These are phyloP conservation scores for Capronia americana DNA, from an alignment of 2,329 filamentous ascomycete species.

Conservation along the genomic window DNA sequence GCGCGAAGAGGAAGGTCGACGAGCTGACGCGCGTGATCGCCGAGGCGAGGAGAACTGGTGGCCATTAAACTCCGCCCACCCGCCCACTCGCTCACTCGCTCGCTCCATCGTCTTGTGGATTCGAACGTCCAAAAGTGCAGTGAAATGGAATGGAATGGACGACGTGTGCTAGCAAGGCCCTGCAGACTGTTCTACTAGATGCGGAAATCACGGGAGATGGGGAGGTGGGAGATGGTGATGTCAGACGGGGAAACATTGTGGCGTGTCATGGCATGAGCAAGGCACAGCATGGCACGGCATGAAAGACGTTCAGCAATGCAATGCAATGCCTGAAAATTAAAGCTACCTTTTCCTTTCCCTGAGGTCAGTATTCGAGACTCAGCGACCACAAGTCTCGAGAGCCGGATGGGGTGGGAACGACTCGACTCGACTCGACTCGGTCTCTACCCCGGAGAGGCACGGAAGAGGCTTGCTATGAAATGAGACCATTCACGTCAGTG, in stretches of 20 bases:
- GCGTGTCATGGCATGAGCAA: background rate
- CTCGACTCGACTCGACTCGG: background rate
- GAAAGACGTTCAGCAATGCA: background rate
- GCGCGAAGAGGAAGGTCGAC: slow-evolving; percentile 99
- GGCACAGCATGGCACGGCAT: background rate
- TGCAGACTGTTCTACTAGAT: slow-evolving; percentile 1
- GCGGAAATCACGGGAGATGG: background rate
- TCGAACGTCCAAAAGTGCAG: background rate
- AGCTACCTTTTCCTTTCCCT: background rate
- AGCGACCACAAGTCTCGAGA: background rate
- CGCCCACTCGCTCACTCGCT: no score
- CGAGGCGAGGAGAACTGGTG: slow-evolving; percentile 80
- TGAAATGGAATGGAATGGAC: background rate
- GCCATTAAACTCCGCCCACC: slow-evolving; percentile 23
- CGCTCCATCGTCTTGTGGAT: background rate
- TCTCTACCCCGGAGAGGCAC: background rate
- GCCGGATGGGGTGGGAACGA: background rate
- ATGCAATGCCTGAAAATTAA: background rate
- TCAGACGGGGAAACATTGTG: background rate
- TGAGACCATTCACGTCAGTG: background rate
- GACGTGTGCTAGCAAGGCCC: background rate
- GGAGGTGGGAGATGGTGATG: no score
- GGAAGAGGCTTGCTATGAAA: background rate
- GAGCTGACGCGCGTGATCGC: slow-evolving; percentile 98
- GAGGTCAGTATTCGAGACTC: background rate